Evolutionary conservation across 2,329 filamentous ascomycete genomes (phyloP), one percentile per base, ranked within the genome.

Genomic region (Coniochaeta hoffmannii): DNA sequence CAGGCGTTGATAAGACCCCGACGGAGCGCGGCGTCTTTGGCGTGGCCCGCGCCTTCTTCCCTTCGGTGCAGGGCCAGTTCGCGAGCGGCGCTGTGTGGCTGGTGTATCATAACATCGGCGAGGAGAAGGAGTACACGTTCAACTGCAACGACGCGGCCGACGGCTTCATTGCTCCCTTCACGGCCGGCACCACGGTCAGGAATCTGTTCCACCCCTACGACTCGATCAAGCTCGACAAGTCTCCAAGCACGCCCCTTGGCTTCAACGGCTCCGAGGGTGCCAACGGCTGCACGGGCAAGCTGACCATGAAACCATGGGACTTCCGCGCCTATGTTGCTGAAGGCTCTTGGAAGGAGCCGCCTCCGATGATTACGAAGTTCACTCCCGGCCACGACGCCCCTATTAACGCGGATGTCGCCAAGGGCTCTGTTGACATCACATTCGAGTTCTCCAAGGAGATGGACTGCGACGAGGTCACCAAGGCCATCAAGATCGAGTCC

Each of bases 161-260:
- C 4, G 79, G 79, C 1, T 73, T 86, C 35, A 69, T 86, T 35
- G 70, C 83, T 10, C 81, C 83, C 0, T 87, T 82, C 56, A 69
- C 70, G 4, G 77, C 68, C 2, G 77, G 75, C 12, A 79, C 75
- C 1, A 79, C 73, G 1, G 82, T 87, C 58, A 81, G 79, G 63
- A 86, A 85, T 61, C 64, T 87, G 12, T 84, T 87, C 64, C 81
- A 79, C 62, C 82, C 83, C 0, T 83, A 81, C 60, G 81, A 83
- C 24, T 75, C 81, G 58, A 70, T 78, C 56, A 75, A 68, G 0
- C 68, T 87, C n/a, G 71, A 72, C 51, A 64, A 66, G 1, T 78
- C 80, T 1, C 65, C 71, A 1, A 66, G 71, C 4, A 69, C 26
- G 19, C 49, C 69, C 30, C 71, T 82, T 36, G 73, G 73, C 12